These are phyloP conservation scores for Ananas comosus DNA, from an alignment of 176 grass and related monocot species.

Conservation along the genomic window DNA sequence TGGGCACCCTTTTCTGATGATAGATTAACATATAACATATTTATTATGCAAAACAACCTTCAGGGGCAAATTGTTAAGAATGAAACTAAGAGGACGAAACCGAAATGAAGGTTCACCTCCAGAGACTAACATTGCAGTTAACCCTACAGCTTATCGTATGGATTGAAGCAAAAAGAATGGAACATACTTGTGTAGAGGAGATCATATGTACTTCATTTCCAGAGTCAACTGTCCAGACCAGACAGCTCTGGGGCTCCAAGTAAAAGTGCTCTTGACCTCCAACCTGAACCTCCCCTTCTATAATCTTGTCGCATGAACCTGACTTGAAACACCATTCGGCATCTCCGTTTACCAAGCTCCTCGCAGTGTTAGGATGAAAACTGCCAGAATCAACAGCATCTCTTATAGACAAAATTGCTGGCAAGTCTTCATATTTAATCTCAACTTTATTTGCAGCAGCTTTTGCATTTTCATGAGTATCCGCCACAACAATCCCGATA, in stretches of 20 bases:
- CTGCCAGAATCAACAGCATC: constrained; percentile 59
- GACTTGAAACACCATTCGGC: constrained; percentile 62
- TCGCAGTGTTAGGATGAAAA: constrained; percentile 75
- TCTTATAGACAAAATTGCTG: constrained; percentile 74
- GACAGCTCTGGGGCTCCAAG: constrained; percentile 78
- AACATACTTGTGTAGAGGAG: constrained; percentile 88
- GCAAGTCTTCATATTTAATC: constrained; percentile 72
- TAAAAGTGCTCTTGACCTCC: constrained; percentile 98
- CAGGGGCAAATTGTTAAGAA: no score
- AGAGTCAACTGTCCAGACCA: constrained; percentile 86
- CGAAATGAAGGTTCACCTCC: no score
- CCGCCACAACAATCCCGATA: constrained; percentile 87
- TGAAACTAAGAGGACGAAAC: no score
- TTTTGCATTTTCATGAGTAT: constrained; percentile 94
- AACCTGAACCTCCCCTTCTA: constrained; percentile 65
- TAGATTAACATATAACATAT: no score
- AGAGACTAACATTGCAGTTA: no score
- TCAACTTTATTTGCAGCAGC: constrained; percentile 65
- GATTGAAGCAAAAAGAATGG: constrained; percentile 13
- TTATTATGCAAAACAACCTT: no score
- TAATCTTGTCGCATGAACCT: constrained; percentile 47
- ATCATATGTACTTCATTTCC: constrained; percentile 99
- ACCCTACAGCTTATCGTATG: no score
- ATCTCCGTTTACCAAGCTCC: constrained; percentile 62
- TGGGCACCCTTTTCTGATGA: no score